Evolutionary conservation across 148 eudicot genomes (phyloP).

Genomic region (Rhododendron vialii): DNA sequence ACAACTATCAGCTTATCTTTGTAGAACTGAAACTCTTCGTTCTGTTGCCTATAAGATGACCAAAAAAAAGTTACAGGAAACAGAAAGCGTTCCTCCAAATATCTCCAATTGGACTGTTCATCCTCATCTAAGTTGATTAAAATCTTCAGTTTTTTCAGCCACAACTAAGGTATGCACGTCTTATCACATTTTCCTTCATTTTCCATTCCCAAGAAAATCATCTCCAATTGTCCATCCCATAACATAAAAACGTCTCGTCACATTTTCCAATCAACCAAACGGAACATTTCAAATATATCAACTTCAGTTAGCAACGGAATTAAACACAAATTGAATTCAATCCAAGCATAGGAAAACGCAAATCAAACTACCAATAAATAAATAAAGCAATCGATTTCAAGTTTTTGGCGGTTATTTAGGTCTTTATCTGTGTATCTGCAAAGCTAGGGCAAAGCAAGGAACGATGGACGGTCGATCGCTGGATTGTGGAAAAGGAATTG

Average conservation of each 20-base stretch:
- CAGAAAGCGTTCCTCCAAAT: neutral
- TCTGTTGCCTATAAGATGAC: no score
- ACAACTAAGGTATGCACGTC: neutral
- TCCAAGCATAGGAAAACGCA: neutral
- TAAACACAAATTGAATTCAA: neutral
- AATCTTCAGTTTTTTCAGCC: neutral
- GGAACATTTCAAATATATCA: neutral
- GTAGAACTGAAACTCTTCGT: neutral
- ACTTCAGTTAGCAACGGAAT: neutral
- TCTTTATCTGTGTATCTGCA: constrained; percentile 34
- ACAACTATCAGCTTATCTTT: neutral
- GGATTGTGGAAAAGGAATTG: constrained; percentile 24
- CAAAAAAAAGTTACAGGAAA: neutral
- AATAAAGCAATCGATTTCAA: neutral
- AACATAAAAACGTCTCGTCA: no score
- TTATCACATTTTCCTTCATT: neutral
- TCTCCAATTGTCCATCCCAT: neutral
- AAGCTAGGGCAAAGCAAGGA: constrained; percentile 23
- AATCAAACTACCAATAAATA: neutral
- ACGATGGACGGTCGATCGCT: constrained; percentile 28
- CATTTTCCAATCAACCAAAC: neutral
- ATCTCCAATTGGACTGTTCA: neutral
- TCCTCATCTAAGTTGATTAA: neutral
- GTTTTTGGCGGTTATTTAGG: neutral
- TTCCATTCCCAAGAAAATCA: neutral